Percentiles rank a stretch among this genome's conserved stretches.
Evolutionary conservation across 2,329 filamentous ascomycete species (phyloP).

Genomic region (Penicillium sp.): DNA sequence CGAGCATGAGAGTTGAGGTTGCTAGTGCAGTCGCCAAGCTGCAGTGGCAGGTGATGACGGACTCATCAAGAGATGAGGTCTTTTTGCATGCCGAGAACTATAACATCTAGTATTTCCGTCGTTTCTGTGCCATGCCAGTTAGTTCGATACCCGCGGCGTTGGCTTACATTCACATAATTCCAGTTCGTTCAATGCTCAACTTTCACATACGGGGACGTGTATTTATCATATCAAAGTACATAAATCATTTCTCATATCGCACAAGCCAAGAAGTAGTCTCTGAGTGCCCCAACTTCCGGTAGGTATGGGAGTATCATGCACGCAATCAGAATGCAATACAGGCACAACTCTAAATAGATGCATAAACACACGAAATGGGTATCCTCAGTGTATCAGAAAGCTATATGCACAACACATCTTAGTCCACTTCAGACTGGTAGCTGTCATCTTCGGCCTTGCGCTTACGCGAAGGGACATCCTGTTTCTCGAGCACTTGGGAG

Average conservation of each 20-base stretch:
- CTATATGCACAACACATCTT: slow-evolving; percentile 7
- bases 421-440: slow-evolving; percentile 15
- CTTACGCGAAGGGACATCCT: slow-evolving; percentile 22
- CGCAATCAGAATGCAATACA: not conserved
- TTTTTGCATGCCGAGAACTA: slow-evolving; percentile 96
- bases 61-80: slow-evolving; percentile 77
- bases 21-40: slow-evolving; percentile 77
- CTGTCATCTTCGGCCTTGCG: slow-evolving; percentile 32
- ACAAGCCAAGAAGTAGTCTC: not conserved
- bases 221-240: not conserved
- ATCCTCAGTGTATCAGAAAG: slow-evolving; percentile 13
- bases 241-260: slow-evolving; percentile 1
- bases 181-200: not conserved
- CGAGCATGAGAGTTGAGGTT: slow-evolving; percentile 81
- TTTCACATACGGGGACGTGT: not conserved
- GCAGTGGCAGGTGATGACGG: slow-evolving; percentile 78
- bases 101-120: slow-evolving; percentile 62
- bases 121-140: slow-evolving; percentile 2
- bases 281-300: too few relatives aligned
- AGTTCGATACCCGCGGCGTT: slow-evolving; percentile 20
- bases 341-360: not conserved
- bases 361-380: slow-evolving; percentile 10
- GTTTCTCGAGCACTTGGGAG: slow-evolving; percentile 32
- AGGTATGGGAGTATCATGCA: not conserved
- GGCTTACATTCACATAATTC: not conserved